Base-by-base conservation (phyloP, 768 basidiomycete species). In the Lentinus tigrinus region DNA sequence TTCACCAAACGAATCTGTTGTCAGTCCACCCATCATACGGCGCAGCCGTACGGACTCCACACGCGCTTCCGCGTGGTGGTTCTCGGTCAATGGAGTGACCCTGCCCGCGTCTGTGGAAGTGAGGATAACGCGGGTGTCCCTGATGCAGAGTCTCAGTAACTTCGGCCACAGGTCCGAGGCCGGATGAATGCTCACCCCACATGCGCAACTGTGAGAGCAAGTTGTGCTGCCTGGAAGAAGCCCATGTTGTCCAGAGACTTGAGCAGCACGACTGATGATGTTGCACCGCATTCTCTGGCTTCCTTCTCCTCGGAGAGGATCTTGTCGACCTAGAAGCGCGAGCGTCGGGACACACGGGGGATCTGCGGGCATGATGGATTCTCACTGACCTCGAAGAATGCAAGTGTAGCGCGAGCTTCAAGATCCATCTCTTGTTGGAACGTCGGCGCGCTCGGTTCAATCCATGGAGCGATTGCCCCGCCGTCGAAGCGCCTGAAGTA, bases 1-100 rank as follows among this genome's bases (percentile, higher is more conserved):
- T 78, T 98, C 95, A 7, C 96, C 95, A 66, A 92, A 98, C 5
- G 93, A 95, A 70, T 98, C 96, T 2, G 91, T 91, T 43, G 97
- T 90, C 26, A 96, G 73, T 3, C 91, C 88, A 9, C 94, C 90
- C 85, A 92, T 94, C 85, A 94, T 91, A 53, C 91, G 81, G 31
- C 95, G 82, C 53, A 99, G 75, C 43, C 97, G 80, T 43, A 85
- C 85, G 28, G 91, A 84, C 70, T 99, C 97, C 10, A 91, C 80
- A 34, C 86, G 86, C 23, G 92, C 82, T 65, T 98, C 96, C n/a
- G 94, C 89, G 70, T 98, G 96, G 69, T 99, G 97, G 27, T 85
- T 88, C 74, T 98, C 93, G 0, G 97, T 97, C 83, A 98, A 90
- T 1, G 92, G 83, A 46, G 81, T 75, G n/a, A 87, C 91, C 44